Evolutionary conservation across 148 eudicot genomes (phyloP).

Genomic region (Oxyria digyna): DNA sequence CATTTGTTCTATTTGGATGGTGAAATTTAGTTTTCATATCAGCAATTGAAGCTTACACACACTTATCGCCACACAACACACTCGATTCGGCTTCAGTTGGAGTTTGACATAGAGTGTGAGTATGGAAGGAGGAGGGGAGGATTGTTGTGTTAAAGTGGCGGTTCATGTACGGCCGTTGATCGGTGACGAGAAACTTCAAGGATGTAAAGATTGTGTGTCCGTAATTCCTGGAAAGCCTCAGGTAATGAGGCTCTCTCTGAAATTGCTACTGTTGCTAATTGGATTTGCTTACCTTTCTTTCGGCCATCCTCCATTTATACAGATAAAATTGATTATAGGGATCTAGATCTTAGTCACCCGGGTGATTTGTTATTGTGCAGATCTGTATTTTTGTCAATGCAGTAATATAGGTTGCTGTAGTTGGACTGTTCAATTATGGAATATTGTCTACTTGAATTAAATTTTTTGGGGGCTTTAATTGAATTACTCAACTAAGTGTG

Average conservation of each 20-base stretch:
- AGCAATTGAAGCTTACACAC: background rate
- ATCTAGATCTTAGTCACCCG: constrained; percentile 9
- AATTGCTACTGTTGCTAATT: background rate
- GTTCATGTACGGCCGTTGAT: constrained; percentile 85
- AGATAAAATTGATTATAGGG: background rate
- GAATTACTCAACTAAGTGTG: background rate
- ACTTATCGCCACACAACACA: background rate
- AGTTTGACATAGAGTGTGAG: background rate
- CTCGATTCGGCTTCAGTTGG: background rate
- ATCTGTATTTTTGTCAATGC: constrained; percentile 1
- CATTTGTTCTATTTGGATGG: background rate
- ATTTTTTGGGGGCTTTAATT: background rate
- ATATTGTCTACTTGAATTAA: background rate
- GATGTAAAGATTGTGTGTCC: constrained; percentile 83
- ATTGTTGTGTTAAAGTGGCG: constrained; percentile 89
- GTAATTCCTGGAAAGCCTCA: constrained; percentile 74
- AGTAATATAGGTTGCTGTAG: background rate
- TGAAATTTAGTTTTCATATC: background rate
- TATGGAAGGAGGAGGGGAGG: constrained; percentile 30
- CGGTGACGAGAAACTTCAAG: constrained; percentile 85
- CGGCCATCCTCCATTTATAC: too few relatives aligned
- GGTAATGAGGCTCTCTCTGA: constrained; percentile 26
- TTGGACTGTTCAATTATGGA: background rate
- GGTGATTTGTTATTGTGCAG: background rate
- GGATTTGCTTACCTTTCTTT: background rate